Base-by-base conservation (phyloP, 176 grass and related monocot genomes). In the Chrysopogon serrulatus region DNA sequence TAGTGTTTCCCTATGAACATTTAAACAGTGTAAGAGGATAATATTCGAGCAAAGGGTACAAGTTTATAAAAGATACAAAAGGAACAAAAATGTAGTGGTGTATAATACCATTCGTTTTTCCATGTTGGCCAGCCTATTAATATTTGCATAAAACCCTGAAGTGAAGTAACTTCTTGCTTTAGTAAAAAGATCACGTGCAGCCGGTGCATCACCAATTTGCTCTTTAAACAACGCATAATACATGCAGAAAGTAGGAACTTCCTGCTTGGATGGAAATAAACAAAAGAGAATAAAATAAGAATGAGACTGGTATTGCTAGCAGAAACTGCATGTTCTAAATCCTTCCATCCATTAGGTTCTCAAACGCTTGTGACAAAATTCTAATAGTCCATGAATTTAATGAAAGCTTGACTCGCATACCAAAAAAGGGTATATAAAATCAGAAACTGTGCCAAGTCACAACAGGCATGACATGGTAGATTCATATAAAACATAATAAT, bases 221-320 rank as follows among this genome's bases (percentile, higher is more conserved):
- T 98, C 95, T 82, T 97, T 97, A 76, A 91, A 95, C 82, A 98
- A 88, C 10, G 92, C 87, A 74, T 91, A 90, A 78, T 93, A 98
- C 82, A 93, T 84, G 69, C 73, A 86, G 77, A 95, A 98, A 84
- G 82, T 81, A 71, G 95, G 92, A 73, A 91, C 89, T 87, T 79
- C 90, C 92, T 98, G 85, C 47, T 89, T 79, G 84, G 49, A 73
- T 83, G 81, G 63, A 40, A 78, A 28, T 61, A 82, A 66, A 70
- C 4, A 66, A 45, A 78, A 67, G 19, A 75, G 21, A 54, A 24
- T 16, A 53, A 24, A 44, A 35, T 18, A 54, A 48, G 42, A 73
- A 51, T 18, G 42, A 70, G 17, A 66, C 5, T 60, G 26, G 30
- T 40, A 57, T 42, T 60, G 35, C 41, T 63, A 76, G 10, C 14